Evolutionary conservation across 228 moss, liverwort and hornwort genomes (phyloP), one percentile per base, ranked within the genome.

Genomic region (Sphagnum fallax): DNA sequence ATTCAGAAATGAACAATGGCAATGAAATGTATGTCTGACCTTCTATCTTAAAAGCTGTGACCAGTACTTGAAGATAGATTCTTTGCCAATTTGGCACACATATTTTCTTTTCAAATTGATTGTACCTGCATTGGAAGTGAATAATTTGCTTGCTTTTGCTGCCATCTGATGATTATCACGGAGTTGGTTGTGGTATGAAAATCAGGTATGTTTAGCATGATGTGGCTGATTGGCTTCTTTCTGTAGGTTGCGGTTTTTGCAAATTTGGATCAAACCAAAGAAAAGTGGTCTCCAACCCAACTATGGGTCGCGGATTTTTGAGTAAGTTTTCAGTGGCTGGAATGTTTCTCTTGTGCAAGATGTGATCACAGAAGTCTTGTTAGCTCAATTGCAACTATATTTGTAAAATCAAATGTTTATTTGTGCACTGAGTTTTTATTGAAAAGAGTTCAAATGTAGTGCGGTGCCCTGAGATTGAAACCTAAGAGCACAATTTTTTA

Each of bases 221-320:
- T 55, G 12, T 55, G 4, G 8, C 2, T 55, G 55, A 55, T 55
- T 32, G 32, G 6, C n/a, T 57, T 50, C 6, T 61, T 10, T 50
- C 16, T 61, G 32, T 76, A 96, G 96, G 82, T 77, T 97, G 72
- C 84, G 85, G 51, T 93, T 93, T 67, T 74, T 93, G 67, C 97
- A 97, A 75, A 90, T 97, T 51, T 97, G 97, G 97, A 97, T 97
- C 67, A 74, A 86, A 70, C 97, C 97, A 50, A 75, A 87, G 50
- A 73, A 73, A n/a, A 74, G 51, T 63, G 91, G 91, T 51, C 85
- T 91, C 4, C 68, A 77, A 63, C 97, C 97, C 6, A 97, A 97
- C 77, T 97, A 97, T 52, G 93, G 97, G 47, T 93, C 93, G 50
- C 86, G 97, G 15, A 77, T 91, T 10, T 97, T 89, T 72, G 87